phyloP scores from a whole-genome alignment of 768 basidiomycete genomes.

The Tulasnella sp. region DNA sequence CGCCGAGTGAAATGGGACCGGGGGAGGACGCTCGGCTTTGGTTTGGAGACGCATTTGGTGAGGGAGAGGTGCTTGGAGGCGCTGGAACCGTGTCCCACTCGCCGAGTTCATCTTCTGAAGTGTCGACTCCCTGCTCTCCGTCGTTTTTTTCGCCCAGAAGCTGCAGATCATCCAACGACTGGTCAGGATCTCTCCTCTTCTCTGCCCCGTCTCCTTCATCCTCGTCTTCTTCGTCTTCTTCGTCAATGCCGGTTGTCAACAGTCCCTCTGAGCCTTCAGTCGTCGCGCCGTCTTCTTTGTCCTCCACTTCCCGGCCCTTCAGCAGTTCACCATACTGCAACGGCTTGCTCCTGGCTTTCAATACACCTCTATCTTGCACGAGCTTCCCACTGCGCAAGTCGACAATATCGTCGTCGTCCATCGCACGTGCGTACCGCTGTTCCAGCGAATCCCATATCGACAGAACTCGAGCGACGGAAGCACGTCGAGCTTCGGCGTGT shows the following conservation, averaged over 20 bases:
- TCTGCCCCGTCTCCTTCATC: neutral
- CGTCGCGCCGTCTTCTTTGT: neutral
- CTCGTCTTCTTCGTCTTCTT: constrained; percentile 1
- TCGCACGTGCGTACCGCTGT: constrained; percentile 14
- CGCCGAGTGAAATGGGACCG: neutral
- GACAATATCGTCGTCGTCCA: constrained; percentile 16
- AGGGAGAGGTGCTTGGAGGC: neutral
- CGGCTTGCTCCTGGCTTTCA: neutral
- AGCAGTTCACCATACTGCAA: neutral
- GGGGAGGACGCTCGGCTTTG: neutral
- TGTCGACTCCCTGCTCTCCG: neutral
- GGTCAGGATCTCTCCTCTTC: neutral
- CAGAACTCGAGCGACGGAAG: constrained; percentile 11
- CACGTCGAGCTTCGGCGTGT: constrained; percentile 6
- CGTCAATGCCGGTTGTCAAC: neutral
- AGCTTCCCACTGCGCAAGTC: constrained; percentile 12
- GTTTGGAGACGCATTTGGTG: neutral
- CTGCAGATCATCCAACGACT: neutral
- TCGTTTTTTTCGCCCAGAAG: neutral
- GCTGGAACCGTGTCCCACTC: constrained; percentile 4
- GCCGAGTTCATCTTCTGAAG: neutral
- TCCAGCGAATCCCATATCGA: constrained; percentile 15
- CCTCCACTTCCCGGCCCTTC: neutral
- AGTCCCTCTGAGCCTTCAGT: neutral
- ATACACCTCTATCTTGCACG: constrained; percentile 11